Conservation (phyloP, 2,329 filamentous ascomycete species). For the Talaromyces amestolkiae region DNA sequence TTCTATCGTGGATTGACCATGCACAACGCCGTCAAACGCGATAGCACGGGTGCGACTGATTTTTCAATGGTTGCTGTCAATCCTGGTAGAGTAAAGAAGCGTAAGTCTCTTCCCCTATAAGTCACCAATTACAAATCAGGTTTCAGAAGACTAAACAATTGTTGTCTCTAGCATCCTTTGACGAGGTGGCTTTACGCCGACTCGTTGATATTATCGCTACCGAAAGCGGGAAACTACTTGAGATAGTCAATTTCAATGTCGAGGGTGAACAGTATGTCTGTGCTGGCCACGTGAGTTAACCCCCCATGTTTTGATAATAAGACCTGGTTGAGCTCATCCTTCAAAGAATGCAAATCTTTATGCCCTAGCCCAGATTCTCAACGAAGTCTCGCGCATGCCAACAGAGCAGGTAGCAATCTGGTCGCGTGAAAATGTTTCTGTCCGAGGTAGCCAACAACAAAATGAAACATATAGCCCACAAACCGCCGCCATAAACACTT, state of each 20-base stretch:
- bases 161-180: neutral
- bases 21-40: conserved; percentile 97
- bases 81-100: conserved; percentile 72
- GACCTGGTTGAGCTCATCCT: neutral
- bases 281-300: conserved; percentile 54
- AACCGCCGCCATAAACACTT: neutral
- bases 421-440: neutral
- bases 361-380: neutral
- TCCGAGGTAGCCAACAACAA: neutral
- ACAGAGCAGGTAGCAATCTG: neutral
- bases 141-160: neutral
- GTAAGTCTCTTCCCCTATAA: conserved; percentile 60
- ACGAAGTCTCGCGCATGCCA: neutral
- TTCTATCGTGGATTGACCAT: conserved; percentile 99
- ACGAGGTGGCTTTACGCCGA: conserved; percentile 71
- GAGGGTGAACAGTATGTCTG: conserved; percentile 69
- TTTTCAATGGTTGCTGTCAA: conserved; percentile 99
- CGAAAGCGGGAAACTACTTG: conserved; percentile 87
- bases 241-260: conserved; percentile 95
- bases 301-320: neutral
- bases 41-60: conserved; percentile 86
- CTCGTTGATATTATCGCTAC: conserved; percentile 93
- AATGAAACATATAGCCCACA: neutral
- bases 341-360: conserved; percentile 51
- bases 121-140: neutral